Evolutionary conservation across 305 asterid species (phyloP), one percentile per base, ranked within the genome.

Genomic region (Coffea humblotiana): DNA sequence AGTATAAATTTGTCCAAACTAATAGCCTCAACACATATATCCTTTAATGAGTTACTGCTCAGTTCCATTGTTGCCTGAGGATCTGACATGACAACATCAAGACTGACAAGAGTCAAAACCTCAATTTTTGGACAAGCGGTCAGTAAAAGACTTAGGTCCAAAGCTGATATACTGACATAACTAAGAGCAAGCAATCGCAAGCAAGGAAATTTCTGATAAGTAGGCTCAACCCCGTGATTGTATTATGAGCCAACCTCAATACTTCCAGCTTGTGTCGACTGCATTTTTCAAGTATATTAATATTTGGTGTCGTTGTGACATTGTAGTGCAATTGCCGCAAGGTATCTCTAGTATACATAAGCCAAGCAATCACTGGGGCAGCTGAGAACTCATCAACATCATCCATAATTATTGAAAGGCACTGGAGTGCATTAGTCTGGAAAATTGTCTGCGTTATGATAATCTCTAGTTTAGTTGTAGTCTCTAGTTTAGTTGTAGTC

Each of bases 341-440:
- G n/a, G 98, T 90, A 69, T 90, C 94, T 74, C 97, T 84, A 8
- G 97, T 91, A 88, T 91, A 94, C 97, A 94, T 92, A 79, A 94
- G 94, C 98, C 98, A 94, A 67, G 97, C 98, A 43, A 92, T 86
- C 35, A 94, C 97, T 0, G 97, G 92, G 68, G 97, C 92, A 67
- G 98, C 98, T 54, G 93, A 88, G 82, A 94, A 91, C 77, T 94
- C 97, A 63, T 91, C 97, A 4, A 92, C 97, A 74, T 92, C 94
- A 68, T 94, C 97, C 95, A 92, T 87, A 54, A 92, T 81, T 73
- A 94, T 90, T 8, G 93, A 87, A 72, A 94, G 95, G 82, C 86
- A 85, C 78, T 88, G 92, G 81, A 94, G 87, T 45, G 95, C 93
- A 77, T 78, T 90, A 72, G 97, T 94, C 83, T 90, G 97, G 73